Conservation (phyloP, 352 stramenopile species). For the Peronospora farinosa region DNA sequence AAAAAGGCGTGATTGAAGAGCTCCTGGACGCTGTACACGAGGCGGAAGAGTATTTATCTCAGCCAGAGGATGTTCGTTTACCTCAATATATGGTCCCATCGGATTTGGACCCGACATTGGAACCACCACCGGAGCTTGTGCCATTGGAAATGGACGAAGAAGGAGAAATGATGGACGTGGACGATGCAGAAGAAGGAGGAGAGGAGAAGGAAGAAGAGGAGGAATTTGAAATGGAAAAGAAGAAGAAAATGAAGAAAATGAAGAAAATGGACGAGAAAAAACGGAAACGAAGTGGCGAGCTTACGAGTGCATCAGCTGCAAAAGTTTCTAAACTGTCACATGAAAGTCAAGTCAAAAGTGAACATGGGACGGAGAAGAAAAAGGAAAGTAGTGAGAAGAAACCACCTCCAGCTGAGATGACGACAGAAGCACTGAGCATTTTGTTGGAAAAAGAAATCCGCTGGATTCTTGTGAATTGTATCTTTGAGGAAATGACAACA, state of each 20-base stretch:
- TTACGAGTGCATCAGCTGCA: no score
- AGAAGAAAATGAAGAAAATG: slow-evolving; percentile 12
- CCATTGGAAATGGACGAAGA: slow-evolving; percentile 28
- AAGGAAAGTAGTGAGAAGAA: slow-evolving; percentile 19
- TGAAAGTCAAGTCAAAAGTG: slow-evolving; percentile 35
- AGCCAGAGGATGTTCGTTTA: slow-evolving; percentile 66
- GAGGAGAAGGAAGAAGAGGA: slow-evolving; percentile 22
- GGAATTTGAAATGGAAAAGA: slow-evolving; percentile 11
- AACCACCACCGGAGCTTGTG: slow-evolving; percentile 46
- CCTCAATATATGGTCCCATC: slow-evolving; percentile 77
- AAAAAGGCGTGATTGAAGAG: slow-evolving; percentile 43
- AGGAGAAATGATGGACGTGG: slow-evolving; percentile 26
- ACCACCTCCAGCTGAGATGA: slow-evolving; percentile 21
- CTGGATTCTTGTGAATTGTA: slow-evolving; percentile 68
- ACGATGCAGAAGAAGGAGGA: slow-evolving; percentile 13
- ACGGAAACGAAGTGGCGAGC: slow-evolving; percentile 26
- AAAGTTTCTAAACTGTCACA: slow-evolving; percentile 43
- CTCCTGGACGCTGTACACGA: slow-evolving; percentile 54
- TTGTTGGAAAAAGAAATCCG: slow-evolving; percentile 74
- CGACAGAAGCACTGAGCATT: slow-evolving; percentile 40
- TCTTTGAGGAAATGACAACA: slow-evolving; percentile 81
- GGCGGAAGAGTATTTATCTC: slow-evolving; percentile 69
- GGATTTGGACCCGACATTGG: slow-evolving; percentile 66
- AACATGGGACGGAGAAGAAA: slow-evolving; percentile 6
- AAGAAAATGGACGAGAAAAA: slow-evolving; percentile 38